phyloP scores from a whole-genome alignment of 352 stramenopile species.

The Globisporangium carolinianum region DNA sequence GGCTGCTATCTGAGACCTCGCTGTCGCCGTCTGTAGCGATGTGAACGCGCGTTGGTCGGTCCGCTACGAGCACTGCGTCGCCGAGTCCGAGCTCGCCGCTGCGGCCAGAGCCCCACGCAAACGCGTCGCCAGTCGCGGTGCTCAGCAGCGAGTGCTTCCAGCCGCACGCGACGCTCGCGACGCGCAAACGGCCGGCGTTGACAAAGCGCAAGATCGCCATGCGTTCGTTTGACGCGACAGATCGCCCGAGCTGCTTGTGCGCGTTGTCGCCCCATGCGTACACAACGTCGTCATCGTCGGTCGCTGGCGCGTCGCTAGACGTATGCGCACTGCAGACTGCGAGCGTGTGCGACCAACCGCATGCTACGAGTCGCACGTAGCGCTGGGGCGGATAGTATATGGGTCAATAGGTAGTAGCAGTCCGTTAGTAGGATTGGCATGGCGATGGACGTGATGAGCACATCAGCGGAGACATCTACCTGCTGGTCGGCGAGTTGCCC shows the following conservation, averaged over 20 bases:
- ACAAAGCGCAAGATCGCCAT: constrained; percentile 2
- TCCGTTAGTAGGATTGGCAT: not conserved
- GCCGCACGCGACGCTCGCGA: constrained; percentile 62
- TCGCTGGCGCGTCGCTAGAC: not conserved
- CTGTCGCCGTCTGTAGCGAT: constrained; percentile 4
- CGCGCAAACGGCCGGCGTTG: constrained; percentile 10
- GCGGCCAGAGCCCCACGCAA: constrained; percentile 62
- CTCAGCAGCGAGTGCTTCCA: constrained; percentile 79
- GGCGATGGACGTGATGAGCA: too few relatives aligned
- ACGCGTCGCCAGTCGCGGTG: constrained; percentile 36
- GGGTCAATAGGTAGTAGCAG: not conserved
- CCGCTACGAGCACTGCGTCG: constrained; percentile 10
- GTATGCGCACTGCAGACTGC: constrained; percentile 16
- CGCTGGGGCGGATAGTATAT: not conserved
- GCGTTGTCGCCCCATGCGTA: constrained; percentile 57
- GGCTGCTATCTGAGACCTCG: not conserved
- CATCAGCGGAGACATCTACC: not conserved
- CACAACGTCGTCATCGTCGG: constrained; percentile 18
- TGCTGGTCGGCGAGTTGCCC: not conserved
- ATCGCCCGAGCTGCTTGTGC: constrained; percentile 36
- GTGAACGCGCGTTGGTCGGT: constrained; percentile 21
- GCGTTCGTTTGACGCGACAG: not conserved
- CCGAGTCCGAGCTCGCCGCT: constrained; percentile 70
- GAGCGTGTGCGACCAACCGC: constrained; percentile 71
- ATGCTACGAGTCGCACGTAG: constrained; percentile 36